These are phyloP conservation scores for Patellifolia procumbens DNA, from an alignment of 179 eudicot species.

Conservation along the genomic window DNA sequence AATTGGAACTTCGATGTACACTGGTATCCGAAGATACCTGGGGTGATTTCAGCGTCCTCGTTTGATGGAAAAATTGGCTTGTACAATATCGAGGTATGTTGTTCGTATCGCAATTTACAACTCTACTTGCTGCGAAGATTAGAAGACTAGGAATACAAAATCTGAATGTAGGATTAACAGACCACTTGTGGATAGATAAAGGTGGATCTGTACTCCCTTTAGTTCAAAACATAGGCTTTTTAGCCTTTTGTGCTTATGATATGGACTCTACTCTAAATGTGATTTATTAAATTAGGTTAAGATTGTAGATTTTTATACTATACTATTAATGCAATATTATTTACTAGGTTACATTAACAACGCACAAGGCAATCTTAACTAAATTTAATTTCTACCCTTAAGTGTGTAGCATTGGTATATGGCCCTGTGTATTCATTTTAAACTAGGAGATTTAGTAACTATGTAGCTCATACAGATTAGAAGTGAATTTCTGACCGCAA, in stretches of 20 bases:
- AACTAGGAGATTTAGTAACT: neutral
- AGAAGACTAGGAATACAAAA: neutral
- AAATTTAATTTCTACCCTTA: neutral
- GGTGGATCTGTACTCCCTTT: neutral
- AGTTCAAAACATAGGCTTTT: neutral
- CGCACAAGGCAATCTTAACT: neutral
- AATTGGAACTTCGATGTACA: conserved; percentile 98
- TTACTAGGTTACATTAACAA: neutral
- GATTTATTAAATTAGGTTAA: too few species aligned
- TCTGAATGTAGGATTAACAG: neutral
- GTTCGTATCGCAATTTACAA: neutral
- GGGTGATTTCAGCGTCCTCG: conserved; percentile 94
- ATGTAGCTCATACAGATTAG: neutral
- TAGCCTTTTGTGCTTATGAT: too few species aligned
- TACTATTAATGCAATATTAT: neutral
- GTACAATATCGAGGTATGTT: conserved; percentile 84
- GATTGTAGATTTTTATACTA: too few species aligned
- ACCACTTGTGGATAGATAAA: neutral
- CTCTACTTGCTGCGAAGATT: neutral
- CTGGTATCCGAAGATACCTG: conserved; percentile 95
- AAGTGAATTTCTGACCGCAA: neutral
- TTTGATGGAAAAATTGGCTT: conserved; percentile 95
- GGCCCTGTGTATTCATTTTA: neutral
- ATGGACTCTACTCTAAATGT: too few species aligned
- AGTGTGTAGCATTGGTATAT: neutral